Evolutionary conservation across 345 rosid genomes (phyloP).

Genomic region (Hypericum androsaemum): DNA sequence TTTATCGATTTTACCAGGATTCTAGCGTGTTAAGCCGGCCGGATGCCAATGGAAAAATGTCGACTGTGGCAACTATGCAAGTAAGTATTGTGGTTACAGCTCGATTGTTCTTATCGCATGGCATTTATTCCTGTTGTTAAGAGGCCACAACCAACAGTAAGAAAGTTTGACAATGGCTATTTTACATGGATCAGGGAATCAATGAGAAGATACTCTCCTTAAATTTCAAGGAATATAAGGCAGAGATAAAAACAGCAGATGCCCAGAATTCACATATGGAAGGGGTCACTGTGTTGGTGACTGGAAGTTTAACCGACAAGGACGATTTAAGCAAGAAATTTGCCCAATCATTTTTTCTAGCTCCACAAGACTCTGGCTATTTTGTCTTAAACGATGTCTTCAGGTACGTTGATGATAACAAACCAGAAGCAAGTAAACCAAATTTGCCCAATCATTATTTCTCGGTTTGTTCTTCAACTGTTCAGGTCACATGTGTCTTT

Average conservation of each 20-base stretch:
- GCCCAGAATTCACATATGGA: slow-evolving; percentile 41
- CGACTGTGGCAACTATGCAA: slow-evolving; percentile 48
- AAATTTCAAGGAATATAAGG: slow-evolving; percentile 39
- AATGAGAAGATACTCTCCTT: slow-evolving; percentile 54
- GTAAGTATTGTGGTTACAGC: slow-evolving; percentile 25
- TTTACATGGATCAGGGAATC: slow-evolving; percentile 40
- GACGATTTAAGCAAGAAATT: slow-evolving; percentile 38
- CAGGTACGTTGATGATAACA: slow-evolving; percentile 38
- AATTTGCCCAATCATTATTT: not conserved
- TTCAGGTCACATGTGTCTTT: not conserved
- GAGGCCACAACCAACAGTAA: not conserved
- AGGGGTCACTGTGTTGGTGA: slow-evolving; percentile 56
- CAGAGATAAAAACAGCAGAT: slow-evolving; percentile 48
- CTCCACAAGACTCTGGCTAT: slow-evolving; percentile 49
- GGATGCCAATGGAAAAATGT: slow-evolving; percentile 40
- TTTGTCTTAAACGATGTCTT: slow-evolving; percentile 67
- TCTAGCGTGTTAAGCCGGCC: slow-evolving; percentile 54
- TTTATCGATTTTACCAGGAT: slow-evolving; percentile 60
- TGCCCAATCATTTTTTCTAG: slow-evolving; percentile 63
- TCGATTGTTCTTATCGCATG: not conserved
- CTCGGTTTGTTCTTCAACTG: too few species aligned
- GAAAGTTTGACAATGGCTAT: not conserved
- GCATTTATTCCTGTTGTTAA: not conserved
- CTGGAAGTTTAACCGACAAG: slow-evolving; percentile 47
- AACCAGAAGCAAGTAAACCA: slow-evolving; percentile 1